Conservation (phyloP, 2,329 filamentous ascomycete species). For the Epicoccum nigrum region DNA sequence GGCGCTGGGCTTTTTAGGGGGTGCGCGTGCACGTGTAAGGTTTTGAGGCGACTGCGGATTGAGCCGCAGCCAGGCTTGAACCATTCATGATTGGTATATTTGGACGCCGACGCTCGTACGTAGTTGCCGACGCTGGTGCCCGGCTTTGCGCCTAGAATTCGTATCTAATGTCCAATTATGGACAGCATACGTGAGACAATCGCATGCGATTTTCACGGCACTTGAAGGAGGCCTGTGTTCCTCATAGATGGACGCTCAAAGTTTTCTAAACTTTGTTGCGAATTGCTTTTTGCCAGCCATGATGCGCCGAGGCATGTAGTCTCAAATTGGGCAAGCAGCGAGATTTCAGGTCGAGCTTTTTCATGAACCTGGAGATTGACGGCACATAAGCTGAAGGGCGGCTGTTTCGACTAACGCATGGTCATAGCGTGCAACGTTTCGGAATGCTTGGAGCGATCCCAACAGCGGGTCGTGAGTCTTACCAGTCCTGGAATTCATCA, state of each 20-base stretch:
- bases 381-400: constrained; percentile 15
- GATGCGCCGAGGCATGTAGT: constrained; percentile 3
- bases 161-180: not conserved
- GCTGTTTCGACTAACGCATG: constrained; percentile 18
- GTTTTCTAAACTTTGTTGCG: not conserved
- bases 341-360: constrained; percentile 4
- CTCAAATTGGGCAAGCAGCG: constrained; percentile 5
- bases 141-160: not conserved
- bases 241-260: not conserved
- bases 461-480: constrained; percentile 11
- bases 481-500: constrained; percentile 3
- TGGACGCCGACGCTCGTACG: not conserved
- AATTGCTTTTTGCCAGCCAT: constrained; percentile 3
- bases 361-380: constrained; percentile 9
- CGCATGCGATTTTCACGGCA: not conserved
- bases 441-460: constrained; percentile 17
- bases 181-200: not conserved
- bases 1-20: constrained; percentile 2
- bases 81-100: constrained; percentile 1
- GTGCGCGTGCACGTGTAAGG: not conserved
- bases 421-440: constrained; percentile 13
- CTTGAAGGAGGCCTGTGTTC: not conserved
- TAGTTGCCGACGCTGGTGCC: constrained; percentile 1
- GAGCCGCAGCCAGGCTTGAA: constrained; percentile 2
- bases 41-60: not conserved